Base-by-base conservation (phyloP, 192 early-diverging fungal species). In the Chytriomyces hyalinus region DNA sequence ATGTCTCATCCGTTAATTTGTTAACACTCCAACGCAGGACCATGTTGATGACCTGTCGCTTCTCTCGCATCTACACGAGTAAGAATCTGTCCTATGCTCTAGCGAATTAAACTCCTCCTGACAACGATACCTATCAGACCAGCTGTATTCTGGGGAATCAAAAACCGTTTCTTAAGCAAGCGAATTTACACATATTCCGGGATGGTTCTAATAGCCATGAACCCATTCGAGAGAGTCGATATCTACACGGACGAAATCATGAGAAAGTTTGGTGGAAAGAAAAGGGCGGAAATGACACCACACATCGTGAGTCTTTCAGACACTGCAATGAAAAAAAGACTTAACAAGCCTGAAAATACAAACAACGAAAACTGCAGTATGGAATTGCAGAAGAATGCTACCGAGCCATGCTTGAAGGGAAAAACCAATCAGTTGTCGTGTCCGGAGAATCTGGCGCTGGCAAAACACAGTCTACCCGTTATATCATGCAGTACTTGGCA, bases 181-280 rank as follows among this genome's bases (percentile, higher is more conserved):
- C 53, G 60, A 24, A 97, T 97, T 80, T 97, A 97, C 81, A 97
- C 95, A 17, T 97, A 97, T 75, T 97, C 95, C n/a, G 95, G 95
- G 57, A 96, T 96, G 60, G 95, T 97, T 53, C 82, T 97, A 64
- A 94, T 97, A 66, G 95, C 95, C 45, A 90, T 93, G 66, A 97
- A 97, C 77, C 95, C 95, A 5, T 97, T 96, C 79, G 89, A 90
- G 59, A 80, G 88, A 15, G 88, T 97, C 66, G 80, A 89, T 48
- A 81, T 96, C 24, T 97, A 96, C 80, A 89, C 91, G 26, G 92
- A 88, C 63, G 93, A 96, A 70, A 91, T 93, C 64, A 91, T 97
- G 80, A 22, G 78, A 67, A 89, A 92, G 22, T 95, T 95, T 71
- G 91, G 93, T 4, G 94, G 95, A 45, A 87, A 89, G 53, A 86